These are phyloP conservation scores for Gymnopilus junonius DNA, from an alignment of 768 basidiomycete species.

Conservation along the genomic window DNA sequence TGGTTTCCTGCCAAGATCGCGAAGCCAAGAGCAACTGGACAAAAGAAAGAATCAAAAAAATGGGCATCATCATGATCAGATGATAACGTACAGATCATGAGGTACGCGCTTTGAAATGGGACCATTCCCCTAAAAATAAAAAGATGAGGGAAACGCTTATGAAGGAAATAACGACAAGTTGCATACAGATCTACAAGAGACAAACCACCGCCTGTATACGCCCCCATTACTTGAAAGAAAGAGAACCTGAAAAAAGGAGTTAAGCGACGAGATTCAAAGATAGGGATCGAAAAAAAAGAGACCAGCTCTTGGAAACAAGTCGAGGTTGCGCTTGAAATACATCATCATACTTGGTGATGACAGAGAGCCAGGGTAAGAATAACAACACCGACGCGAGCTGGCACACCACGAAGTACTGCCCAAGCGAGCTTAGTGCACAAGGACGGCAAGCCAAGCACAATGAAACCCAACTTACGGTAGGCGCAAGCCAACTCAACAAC, in stretches of 20 bases:
- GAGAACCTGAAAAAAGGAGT: constrained; percentile 38
- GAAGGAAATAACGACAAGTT: not conserved
- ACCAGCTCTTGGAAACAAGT: constrained; percentile 63
- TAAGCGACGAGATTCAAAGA: not conserved
- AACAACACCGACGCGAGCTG: constrained; percentile 62
- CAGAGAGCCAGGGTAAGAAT: constrained; percentile 64
- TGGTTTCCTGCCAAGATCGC: constrained; percentile 80
- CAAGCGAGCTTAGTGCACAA: constrained; percentile 10
- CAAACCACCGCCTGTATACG: constrained; percentile 74
- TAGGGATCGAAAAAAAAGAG: not conserved
- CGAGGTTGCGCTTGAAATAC: constrained; percentile 54
- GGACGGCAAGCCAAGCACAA: constrained; percentile 11
- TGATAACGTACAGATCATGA: constrained; percentile 54
- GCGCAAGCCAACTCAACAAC: constrained; percentile 53
- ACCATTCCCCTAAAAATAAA: constrained; percentile 56
- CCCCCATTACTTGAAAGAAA: constrained; percentile 47
- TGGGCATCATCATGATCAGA: too few species aligned
- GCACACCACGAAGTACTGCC: constrained; percentile 65
- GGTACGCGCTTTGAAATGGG: constrained; percentile 68
- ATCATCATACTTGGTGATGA: constrained; percentile 47
- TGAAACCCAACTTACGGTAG: constrained; percentile 37
- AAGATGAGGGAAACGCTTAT: not conserved
- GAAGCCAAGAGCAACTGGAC: constrained; percentile 61
- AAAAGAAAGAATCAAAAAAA: not conserved
- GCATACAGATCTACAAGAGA: constrained; percentile 62